These are phyloP conservation scores for Cyclostephanos invisitatus DNA, from an alignment of 108 stramenopile genomes.

Conservation along the genomic window DNA sequence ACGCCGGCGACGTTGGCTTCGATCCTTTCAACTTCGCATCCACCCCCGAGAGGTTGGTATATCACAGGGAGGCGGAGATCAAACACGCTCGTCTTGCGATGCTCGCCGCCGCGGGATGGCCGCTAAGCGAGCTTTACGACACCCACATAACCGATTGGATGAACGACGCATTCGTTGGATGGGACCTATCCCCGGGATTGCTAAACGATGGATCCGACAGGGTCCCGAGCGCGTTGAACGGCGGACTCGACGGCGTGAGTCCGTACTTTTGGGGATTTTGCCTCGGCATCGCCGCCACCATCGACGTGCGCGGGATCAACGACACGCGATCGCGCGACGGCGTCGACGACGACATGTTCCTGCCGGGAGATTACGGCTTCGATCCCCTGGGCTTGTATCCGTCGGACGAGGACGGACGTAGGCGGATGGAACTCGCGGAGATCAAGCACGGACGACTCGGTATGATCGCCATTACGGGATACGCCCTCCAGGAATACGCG, in stretches of 20 bases:
- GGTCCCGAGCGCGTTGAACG: constrained; percentile 76
- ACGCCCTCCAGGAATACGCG: constrained; percentile 68
- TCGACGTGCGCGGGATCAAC: constrained; percentile 65
- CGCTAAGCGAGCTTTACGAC: constrained; percentile 76
- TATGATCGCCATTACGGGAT: constrained; percentile 77
- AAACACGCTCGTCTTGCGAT: constrained; percentile 69
- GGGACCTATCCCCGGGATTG: constrained; percentile 49
- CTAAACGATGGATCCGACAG: constrained; percentile 56
- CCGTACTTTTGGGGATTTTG: constrained; percentile 81
- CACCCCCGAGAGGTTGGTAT: constrained; percentile 52
- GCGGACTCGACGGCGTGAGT: constrained; percentile 67
- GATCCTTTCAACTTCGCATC: constrained; percentile 81
- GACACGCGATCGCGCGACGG: constrained; percentile 38
- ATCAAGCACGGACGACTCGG: constrained; percentile 85
- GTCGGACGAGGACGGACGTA: constrained; percentile 49
- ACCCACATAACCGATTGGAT: constrained; percentile 53
- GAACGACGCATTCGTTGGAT: constrained; percentile 17
- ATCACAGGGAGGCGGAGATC: constrained; percentile 83
- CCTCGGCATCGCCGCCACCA: constrained; percentile 70
- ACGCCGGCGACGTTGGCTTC: constrained; percentile 88
- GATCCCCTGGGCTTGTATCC: constrained; percentile 86
- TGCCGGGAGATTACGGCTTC: constrained; percentile 83
- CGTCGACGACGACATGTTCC: constrained; percentile 12
- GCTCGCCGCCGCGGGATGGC: constrained; percentile 73
- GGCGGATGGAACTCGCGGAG: constrained; percentile 80